phyloP scores from a whole-genome alignment of 805 yeast species.

The Diddensiella santjacobensis region DNA sequence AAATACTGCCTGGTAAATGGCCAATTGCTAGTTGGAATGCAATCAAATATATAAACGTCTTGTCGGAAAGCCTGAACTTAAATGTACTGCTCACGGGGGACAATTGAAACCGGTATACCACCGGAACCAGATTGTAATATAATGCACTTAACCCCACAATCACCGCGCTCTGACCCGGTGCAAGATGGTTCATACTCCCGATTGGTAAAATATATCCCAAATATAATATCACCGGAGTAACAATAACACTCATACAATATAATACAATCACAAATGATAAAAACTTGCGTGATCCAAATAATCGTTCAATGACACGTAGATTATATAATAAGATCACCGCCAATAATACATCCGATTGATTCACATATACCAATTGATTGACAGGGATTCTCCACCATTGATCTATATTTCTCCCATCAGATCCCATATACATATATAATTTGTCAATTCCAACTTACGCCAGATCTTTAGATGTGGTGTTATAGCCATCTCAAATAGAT shows the following conservation, averaged over 20 bases:
- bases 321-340: slow-evolving; percentile 37
- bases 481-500: slow-evolving; percentile 32
- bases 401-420: slow-evolving; percentile 17
- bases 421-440: no score
- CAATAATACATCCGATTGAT: slow-evolving; percentile 38
- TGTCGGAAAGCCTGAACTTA: slow-evolving; percentile 32
- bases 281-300: slow-evolving; percentile 37
- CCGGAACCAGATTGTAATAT: slow-evolving; percentile 39
- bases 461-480: slow-evolving; percentile 36
- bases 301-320: slow-evolving; percentile 38
- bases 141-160: slow-evolving; percentile 37
- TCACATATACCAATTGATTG: slow-evolving; percentile 31
- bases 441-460: slow-evolving; percentile 21
- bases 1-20: slow-evolving; percentile 30
- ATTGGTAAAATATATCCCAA: slow-evolving; percentile 19
- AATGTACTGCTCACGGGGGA: slow-evolving; percentile 19
- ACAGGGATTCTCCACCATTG: slow-evolving; percentile 37
- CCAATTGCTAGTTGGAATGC: slow-evolving; percentile 35
- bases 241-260: slow-evolving; percentile 18
- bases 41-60: slow-evolving; percentile 34
- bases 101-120: slow-evolving; percentile 38
- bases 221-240: slow-evolving; percentile 23
- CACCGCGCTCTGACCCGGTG: slow-evolving; percentile 37
- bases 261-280: slow-evolving; percentile 29
- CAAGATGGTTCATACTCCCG: slow-evolving; percentile 17